These are phyloP conservation scores for Euphorbia pulcherrima DNA, from an alignment of 345 rosid genomes.

Conservation along the genomic window DNA sequence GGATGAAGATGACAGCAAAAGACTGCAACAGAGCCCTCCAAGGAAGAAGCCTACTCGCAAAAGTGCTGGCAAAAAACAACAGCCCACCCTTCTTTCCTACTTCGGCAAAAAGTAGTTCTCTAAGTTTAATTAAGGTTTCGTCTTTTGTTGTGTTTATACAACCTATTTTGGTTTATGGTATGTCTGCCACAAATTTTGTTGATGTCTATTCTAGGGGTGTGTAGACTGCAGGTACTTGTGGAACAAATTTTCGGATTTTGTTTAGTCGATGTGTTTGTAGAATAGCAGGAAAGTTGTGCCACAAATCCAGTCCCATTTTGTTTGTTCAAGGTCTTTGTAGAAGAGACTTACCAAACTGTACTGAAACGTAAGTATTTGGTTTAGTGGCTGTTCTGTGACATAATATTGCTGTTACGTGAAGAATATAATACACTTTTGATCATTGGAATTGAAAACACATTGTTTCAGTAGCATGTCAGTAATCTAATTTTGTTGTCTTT, in stretches of 20 bases:
- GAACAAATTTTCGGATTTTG: background rate
- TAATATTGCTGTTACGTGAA: background rate
- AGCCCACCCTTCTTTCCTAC: conserved; percentile 61
- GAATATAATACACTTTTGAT: background rate
- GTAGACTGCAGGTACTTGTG: background rate
- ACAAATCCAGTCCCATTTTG: background rate
- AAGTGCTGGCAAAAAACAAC: conserved; percentile 47
- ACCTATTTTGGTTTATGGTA: background rate
- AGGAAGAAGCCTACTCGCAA: conserved; percentile 43
- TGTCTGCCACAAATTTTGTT: background rate
- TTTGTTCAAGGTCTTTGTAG: background rate
- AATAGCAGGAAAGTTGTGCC: background rate
- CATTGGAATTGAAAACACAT: background rate
- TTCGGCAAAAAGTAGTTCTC: conserved; percentile 41
- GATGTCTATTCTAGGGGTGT: background rate
- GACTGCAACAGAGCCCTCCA: conserved; percentile 22
- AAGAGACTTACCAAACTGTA: background rate
- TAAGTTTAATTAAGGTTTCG: background rate
- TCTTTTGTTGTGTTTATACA: too few species aligned
- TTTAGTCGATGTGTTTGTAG: background rate
- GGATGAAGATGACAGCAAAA: conserved; percentile 17
- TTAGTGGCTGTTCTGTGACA: background rate
- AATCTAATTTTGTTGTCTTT: too few species aligned
- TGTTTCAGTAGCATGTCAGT: too few species aligned
- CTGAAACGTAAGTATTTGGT: background rate